These are phyloP conservation scores for Paraphoma sp. DNA, from an alignment of 2,329 filamentous ascomycete genomes.

Conservation along the genomic window DNA sequence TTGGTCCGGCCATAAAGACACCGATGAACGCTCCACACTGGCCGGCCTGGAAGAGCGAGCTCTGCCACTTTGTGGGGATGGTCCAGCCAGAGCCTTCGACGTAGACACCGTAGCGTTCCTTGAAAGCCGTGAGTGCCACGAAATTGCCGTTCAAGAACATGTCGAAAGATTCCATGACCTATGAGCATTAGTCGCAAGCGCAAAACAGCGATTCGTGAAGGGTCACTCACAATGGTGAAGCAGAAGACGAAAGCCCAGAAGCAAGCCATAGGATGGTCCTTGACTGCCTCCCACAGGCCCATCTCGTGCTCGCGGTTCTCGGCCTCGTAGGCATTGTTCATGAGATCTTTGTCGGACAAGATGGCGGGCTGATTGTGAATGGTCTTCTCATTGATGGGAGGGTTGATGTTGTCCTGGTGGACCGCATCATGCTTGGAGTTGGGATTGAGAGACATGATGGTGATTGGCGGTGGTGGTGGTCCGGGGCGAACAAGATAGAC, in stretches of 20 bases:
- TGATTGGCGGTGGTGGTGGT: not conserved
- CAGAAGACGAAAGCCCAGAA: constrained; percentile 64
- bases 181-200: not conserved
- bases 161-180: constrained; percentile 70
- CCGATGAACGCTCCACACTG: constrained; percentile 66
- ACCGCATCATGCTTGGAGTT: constrained; percentile 1
- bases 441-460: not conserved
- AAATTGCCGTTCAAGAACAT: constrained; percentile 68
- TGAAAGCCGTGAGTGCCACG: constrained; percentile 59
- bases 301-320: constrained; percentile 62
- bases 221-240: constrained; percentile 57
- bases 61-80: constrained; percentile 64
- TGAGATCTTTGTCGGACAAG: constrained; percentile 26
- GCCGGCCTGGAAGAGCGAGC: constrained; percentile 61
- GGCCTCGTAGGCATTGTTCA: constrained; percentile 58
- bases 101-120: constrained; percentile 54
- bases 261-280: constrained; percentile 58
- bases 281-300: constrained; percentile 56
- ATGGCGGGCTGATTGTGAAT: constrained; percentile 16
- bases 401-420: constrained; percentile 13
- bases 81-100: constrained; percentile 33
- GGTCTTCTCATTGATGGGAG: not conserved
- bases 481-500: not conserved
- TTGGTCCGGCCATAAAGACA: constrained; percentile 64
- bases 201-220: too few species aligned